A percentile compares a stretch with the other conserved stretches of the same genome.
Conservation (phyloP, 2,329 filamentous ascomycete species). For the Apiospora sp. region DNA sequence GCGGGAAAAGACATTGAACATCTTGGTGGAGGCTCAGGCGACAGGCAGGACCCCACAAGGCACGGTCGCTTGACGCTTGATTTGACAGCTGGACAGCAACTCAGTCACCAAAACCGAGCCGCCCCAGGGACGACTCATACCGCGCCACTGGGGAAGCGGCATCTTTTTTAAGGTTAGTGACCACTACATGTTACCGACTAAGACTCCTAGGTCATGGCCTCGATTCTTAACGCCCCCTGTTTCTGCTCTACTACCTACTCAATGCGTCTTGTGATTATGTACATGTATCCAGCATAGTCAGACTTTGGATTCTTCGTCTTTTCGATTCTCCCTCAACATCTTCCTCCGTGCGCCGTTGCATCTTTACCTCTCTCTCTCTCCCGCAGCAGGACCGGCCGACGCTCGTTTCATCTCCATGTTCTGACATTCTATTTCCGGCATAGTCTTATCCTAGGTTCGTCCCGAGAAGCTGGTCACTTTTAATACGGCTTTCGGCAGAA, state of each 20-base stretch:
- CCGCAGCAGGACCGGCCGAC: conserved; percentile 10
- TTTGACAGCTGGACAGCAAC: conserved; percentile 2
- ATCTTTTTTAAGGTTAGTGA: conserved; percentile 20
- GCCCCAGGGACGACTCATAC: not conserved
- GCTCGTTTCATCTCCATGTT: conserved; percentile 19
- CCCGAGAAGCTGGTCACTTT: conserved; percentile 18
- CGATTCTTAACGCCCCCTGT: conserved; percentile 1
- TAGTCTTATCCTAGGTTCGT: conserved; percentile 20
- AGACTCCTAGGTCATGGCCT: not conserved
- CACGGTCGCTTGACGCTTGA: conserved; percentile 16
- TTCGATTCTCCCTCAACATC: not conserved
- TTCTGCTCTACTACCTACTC: not conserved
- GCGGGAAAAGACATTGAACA: not conserved
- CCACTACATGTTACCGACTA: not conserved
- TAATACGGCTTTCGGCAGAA: conserved; percentile 18
- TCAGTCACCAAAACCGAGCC: not conserved
- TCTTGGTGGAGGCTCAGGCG: conserved; percentile 11
- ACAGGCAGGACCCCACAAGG: not conserved
- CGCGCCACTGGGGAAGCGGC: conserved; percentile 12
- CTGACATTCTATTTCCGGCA: conserved; percentile 21
- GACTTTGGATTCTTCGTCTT: not conserved
- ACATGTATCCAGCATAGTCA: not conserved
- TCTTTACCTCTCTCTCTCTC: not conserved
- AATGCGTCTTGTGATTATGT: conserved; percentile 9
- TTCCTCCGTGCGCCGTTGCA: not conserved